Evolutionary conservation across 2,329 filamentous ascomycete genomes (phyloP), one percentile per base, ranked within the genome.

Genomic region (Aureobasidium namibiae): DNA sequence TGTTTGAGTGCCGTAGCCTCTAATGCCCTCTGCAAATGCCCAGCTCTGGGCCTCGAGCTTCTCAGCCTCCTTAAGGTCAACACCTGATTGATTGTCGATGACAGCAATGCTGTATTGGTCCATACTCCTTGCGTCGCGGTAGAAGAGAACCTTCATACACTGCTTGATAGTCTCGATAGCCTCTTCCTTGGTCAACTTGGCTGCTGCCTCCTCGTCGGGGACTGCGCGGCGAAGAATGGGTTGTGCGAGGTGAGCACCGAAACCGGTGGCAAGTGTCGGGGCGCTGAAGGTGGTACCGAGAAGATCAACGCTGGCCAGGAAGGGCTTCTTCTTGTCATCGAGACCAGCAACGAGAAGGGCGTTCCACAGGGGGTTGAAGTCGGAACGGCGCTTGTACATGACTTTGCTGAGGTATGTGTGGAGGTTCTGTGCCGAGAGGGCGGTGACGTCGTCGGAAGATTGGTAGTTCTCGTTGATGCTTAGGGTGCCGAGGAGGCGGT

Each of bases 341-440:
- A 97, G 81, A 26, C 94, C 94, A 54, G 88, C 92, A 56, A 99
- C 89, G 45, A 99, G 83, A 62, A 99, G 78, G 72, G 92, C 87
- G 78, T 97, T 99, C 94, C 94, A 99, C 63, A 99, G 83, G 11
- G 94, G 94, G 78, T 99, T 90, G 81, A 99, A 95, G 72, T 96
- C 89, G 70, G 87, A 90, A 69, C 94, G 90, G 66, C 94, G 90
- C 76, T 88, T 87, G 83, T 99, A 99, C 75, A 99, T 85, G 65
- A 97, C 88, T 80, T 97, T 96, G 69, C 89, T 83, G 61, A 99
- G 85, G 77, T 97, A 99, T 74, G 89, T 95, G 82, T 97, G 92
- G 65, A 99, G 84, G 77, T 96, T 96, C 74, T 89, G 88, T 60
- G 94, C 94, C 73, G 88, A 90, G 69, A 99, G 86, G 66, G 69